Evolutionary conservation across 805 yeast genomes (phyloP).

Genomic region (Saturnispora quitensis): DNA sequence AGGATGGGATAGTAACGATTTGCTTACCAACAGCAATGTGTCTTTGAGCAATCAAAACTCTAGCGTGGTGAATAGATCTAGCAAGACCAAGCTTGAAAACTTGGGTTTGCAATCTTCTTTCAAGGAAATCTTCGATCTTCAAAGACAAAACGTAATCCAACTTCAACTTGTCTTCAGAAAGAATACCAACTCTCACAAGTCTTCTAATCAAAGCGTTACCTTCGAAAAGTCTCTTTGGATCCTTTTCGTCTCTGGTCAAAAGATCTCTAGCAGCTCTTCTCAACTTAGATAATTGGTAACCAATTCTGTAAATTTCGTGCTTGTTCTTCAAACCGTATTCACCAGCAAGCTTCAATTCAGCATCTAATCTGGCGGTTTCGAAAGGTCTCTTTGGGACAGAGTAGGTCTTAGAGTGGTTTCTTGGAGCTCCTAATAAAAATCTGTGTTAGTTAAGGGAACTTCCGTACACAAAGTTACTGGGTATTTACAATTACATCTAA

Average conservation of each 20-base stretch:
- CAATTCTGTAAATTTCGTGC: conserved; percentile 99
- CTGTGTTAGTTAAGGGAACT: conserved; percentile 3
- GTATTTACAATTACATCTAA: neutral
- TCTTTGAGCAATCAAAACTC: conserved; percentile 97
- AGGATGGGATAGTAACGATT: conserved; percentile 96
- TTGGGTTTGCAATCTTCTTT: conserved; percentile 99
- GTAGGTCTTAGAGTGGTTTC: conserved; percentile 99
- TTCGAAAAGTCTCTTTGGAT: conserved; percentile 99
- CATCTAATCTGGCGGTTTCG: conserved; percentile 99
- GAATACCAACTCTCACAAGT: conserved; percentile 98
- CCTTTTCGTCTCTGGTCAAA: conserved; percentile 99
- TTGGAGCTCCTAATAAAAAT: conserved; percentile 77
- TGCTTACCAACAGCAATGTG: conserved; percentile 99
- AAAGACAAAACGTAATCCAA: conserved; percentile 99
- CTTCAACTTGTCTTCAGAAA: conserved; percentile 98
- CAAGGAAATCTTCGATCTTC: conserved; percentile 97
- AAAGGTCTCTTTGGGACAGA: conserved; percentile 99
- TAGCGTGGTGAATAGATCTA: conserved; percentile 99
- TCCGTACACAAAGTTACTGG: neutral
- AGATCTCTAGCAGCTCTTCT: conserved; percentile 99
- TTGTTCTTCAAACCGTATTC: conserved; percentile 99
- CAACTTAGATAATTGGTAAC: conserved; percentile 97
- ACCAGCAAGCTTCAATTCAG: conserved; percentile 99
- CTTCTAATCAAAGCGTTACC: conserved; percentile 99
- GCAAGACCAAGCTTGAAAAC: conserved; percentile 99